Evolutionary conservation across 2,329 filamentous ascomycete species (phyloP), one percentile per base, ranked within the genome.

Genomic region (Aspergillus texensis): DNA sequence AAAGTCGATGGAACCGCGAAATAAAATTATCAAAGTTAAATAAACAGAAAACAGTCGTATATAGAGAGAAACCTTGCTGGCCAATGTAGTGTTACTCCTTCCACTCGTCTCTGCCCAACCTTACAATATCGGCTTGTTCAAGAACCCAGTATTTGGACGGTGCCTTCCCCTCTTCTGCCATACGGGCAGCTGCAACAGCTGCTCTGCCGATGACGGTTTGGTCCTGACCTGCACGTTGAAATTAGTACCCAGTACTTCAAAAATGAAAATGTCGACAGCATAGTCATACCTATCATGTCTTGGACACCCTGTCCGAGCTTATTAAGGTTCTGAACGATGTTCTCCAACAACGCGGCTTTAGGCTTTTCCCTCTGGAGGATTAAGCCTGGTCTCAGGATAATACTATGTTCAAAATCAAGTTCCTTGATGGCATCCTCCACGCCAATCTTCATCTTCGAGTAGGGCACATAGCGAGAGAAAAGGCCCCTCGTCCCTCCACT

Each of bases 391-490:
- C 73, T 65, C 46, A 79, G 28, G 43, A 79, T 74, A 56, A 79
- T 74, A 21, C 74, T 71, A 57, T 78, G 71, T 3, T 77, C 74
- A 57, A 79, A 78, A n/a, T 66, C 69, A 21, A 77, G 64, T 19
- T 74, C 74, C 60, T 73, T 71, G 62, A 78, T 74, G 12, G 75
- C 68, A 65, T 77, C 72, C 61, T 78, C 77, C 8, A 79, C 75
- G 0, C 73, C 76, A 28, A 72, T 66, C 63, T 78, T 79, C 77
- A 78, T 79, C 62, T 73, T 74, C 36, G 70, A 73, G 43, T 77
- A 79, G 1, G 77, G 76, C n/a, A 75, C 63, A 58, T 70, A 72
- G 12, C 67, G 32, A 24, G 67, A 70, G 9, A 75, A 57, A 1
- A 74, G 57, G 1, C 75, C 70, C 30, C 75, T 70, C 3, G 73